Evolutionary conservation across 257 asterid genomes (phyloP).

Genomic region (Galeopsis tetrahit): DNA sequence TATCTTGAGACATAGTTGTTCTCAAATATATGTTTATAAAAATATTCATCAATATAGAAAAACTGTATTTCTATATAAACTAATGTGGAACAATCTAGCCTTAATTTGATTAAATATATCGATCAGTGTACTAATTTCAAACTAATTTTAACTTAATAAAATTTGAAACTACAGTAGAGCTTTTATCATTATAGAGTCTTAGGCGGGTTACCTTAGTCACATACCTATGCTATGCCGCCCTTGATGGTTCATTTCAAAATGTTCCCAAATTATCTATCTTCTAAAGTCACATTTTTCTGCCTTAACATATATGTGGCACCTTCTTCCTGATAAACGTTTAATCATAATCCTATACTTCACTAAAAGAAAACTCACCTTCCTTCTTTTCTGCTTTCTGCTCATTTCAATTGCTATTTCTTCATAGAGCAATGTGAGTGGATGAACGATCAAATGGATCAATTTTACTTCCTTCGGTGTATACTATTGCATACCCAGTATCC

Average conservation of each 20-base stretch:
- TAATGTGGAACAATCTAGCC: background rate
- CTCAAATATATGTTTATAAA: background rate
- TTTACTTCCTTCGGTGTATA: background rate
- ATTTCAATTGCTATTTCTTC: background rate
- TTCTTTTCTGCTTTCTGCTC: background rate
- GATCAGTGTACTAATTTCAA: background rate
- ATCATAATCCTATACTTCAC: background rate
- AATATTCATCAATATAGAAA: background rate
- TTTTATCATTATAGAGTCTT: background rate
- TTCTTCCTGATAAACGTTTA: background rate
- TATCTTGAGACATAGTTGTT: background rate
- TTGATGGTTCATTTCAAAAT: background rate
- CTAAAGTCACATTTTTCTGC: background rate
- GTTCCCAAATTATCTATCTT: background rate
- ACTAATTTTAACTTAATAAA: background rate
- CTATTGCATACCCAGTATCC: slow-evolving; percentile 7
- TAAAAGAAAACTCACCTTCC: slow-evolving; percentile 1
- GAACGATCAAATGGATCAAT: slow-evolving; percentile 10
- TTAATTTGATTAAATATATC: background rate
- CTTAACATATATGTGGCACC: background rate
- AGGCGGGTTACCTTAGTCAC: background rate
- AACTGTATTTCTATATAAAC: background rate
- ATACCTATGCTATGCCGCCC: background rate
- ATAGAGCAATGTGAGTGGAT: background rate
- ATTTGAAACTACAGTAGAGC: background rate